Percentiles rank a stretch among this genome's conserved stretches.
phyloP scores from a whole-genome alignment of 75 land plant genomes.

The Selaginella moellendorffii region DNA sequence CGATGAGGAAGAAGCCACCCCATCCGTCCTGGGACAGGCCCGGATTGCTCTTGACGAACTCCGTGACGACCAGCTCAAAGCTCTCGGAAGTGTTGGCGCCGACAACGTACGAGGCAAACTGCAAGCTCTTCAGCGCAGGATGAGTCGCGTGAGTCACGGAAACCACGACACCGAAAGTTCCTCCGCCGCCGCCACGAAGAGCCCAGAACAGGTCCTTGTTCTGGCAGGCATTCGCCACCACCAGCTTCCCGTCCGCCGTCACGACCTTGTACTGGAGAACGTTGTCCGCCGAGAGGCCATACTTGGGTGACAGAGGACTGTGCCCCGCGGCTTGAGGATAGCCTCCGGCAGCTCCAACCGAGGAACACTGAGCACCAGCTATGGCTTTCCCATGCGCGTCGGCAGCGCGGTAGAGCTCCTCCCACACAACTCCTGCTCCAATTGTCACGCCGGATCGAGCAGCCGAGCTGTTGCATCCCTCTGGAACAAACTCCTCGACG shows the following conservation, averaged over 20 bases:
- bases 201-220: constrained; percentile 10
- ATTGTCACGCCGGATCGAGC: neutral
- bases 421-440: neutral
- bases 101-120: neutral
- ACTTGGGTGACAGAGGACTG: neutral
- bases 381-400: neutral
- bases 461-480: neutral
- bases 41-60: neutral
- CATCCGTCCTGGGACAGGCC: neutral
- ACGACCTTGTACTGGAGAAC: constrained; percentile 1
- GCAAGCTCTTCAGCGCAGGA: neutral
- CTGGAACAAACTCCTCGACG: neutral
- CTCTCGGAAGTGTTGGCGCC: neutral
- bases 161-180: neutral
- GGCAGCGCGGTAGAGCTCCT: constrained; percentile 6
- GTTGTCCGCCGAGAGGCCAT: constrained; percentile 3
- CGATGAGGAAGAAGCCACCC: neutral
- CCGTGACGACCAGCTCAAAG: neutral
- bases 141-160: neutral
- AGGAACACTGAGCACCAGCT: neutral
- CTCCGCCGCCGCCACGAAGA: constrained; percentile 2
- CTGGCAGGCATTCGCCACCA: neutral
- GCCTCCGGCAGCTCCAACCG: constrained; percentile 6
- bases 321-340: neutral
- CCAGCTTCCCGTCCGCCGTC: neutral